phyloP scores from a whole-genome alignment of 345 rosid species.

The Turritis glabra region DNA sequence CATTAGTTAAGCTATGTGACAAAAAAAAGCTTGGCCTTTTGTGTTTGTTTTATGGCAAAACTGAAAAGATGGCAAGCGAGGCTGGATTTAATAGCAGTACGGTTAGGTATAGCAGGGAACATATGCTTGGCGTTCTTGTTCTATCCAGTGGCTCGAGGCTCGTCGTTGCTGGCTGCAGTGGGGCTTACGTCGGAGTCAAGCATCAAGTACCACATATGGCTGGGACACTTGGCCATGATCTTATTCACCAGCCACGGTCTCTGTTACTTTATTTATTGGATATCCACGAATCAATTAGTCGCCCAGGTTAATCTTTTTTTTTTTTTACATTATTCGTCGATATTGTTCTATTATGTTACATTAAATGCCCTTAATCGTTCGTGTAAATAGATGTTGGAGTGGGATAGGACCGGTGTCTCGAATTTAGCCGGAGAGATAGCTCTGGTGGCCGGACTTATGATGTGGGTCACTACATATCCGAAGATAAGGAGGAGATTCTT shows the following conservation, averaged over 20 bases:
- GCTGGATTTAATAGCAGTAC: constrained; percentile 31
- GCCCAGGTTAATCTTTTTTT: constrained; percentile 41
- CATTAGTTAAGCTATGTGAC: constrained; percentile 11
- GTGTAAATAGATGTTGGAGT: constrained; percentile 49
- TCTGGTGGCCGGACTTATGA: constrained; percentile 50
- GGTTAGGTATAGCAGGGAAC: constrained; percentile 58
- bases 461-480: constrained; percentile 68
- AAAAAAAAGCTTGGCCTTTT: background rate
- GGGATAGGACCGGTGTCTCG: constrained; percentile 47
- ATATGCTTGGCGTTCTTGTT: constrained; percentile 57
- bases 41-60: constrained; percentile 8
- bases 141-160: constrained; percentile 74
- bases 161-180: constrained; percentile 60
- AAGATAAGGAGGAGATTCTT: constrained; percentile 56
- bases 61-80: constrained; percentile 56
- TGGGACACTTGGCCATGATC: constrained; percentile 61
- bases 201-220: constrained; percentile 84
- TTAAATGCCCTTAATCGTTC: background rate
- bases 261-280: constrained; percentile 50
- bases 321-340: background rate
- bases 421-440: constrained; percentile 72
- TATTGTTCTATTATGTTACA: background rate
- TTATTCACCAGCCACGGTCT: constrained; percentile 63
- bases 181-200: constrained; percentile 71
- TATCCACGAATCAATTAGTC: constrained; percentile 16